phyloP scores from a whole-genome alignment of 1,284 basidiomycete genomes.

The Apiotrichum sp. region DNA sequence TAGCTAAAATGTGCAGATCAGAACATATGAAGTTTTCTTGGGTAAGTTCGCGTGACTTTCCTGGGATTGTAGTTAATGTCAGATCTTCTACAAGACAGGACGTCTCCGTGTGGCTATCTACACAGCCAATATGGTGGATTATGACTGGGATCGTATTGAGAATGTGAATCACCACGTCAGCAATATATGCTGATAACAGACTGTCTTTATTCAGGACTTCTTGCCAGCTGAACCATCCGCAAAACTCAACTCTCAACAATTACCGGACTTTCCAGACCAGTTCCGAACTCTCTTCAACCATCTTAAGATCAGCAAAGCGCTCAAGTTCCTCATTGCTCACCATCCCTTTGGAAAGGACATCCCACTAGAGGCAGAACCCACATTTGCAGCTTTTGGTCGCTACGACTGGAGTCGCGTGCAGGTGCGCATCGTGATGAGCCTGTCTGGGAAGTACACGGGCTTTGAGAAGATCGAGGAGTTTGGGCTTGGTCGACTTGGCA shows the following conservation, averaged over 20 bases:
- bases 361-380: slow-evolving; percentile 17
- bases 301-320: slow-evolving; percentile 36
- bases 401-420: slow-evolving; percentile 43
- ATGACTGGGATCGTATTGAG: slow-evolving; percentile 45
- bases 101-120: slow-evolving; percentile 40
- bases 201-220: slow-evolving; percentile 46
- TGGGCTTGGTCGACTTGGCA: slow-evolving; percentile 36
- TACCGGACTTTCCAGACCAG: slow-evolving; percentile 32
- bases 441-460: slow-evolving; percentile 36
- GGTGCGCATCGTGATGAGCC: slow-evolving; percentile 41
- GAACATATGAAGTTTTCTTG: slow-evolving; percentile 44
- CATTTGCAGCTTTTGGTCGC: slow-evolving; percentile 20
- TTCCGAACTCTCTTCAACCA: slow-evolving; percentile 37
- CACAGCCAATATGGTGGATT: slow-evolving; percentile 43
- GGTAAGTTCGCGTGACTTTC: slow-evolving; percentile 19
- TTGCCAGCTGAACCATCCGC: slow-evolving; percentile 13
- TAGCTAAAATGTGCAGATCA: slow-evolving; percentile 3
- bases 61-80: neutral
- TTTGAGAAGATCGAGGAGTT: slow-evolving; percentile 25
- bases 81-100: slow-evolving; percentile 47
- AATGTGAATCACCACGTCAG: slow-evolving; percentile 29
- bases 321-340: slow-evolving; percentile 22
- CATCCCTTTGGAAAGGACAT: slow-evolving; percentile 30
- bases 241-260: neutral
- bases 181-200: slow-evolving; percentile 20